These are phyloP conservation scores for Phytophthora megakarya DNA, from an alignment of 352 stramenopile species.

Conservation along the genomic window DNA sequence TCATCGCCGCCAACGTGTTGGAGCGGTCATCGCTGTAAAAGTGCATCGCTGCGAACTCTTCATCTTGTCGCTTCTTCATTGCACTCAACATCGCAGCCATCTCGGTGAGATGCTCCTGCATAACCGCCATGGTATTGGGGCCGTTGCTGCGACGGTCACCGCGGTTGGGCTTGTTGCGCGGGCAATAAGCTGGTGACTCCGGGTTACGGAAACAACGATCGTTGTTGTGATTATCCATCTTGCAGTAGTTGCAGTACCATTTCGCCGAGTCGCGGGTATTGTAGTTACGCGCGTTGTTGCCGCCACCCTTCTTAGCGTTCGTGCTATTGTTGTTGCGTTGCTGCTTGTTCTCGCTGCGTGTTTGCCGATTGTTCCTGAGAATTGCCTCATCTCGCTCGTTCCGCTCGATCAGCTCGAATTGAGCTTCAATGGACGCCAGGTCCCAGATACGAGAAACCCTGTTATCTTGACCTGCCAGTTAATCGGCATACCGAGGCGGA, in stretches of 20 bases:
- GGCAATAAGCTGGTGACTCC: not conserved
- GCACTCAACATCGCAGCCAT: conserved; percentile 5
- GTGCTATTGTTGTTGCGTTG: not conserved
- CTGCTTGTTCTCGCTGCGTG: not conserved
- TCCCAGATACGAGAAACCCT: not conserved
- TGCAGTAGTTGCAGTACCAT: not conserved
- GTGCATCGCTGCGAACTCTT: not conserved
- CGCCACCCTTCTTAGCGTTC: no score
- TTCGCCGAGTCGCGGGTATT: no score
- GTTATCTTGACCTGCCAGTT: conserved; percentile 10
- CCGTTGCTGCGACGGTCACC: not conserved
- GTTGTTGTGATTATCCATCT: not conserved
- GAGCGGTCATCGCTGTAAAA: not conserved
- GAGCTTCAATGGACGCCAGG: not conserved
- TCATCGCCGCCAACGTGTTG: not conserved
- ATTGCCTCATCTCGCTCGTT: not conserved
- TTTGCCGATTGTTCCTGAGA: not conserved
- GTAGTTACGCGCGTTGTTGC: no score
- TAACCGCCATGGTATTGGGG: not conserved
- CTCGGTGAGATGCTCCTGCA: not conserved
- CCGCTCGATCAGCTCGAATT: not conserved
- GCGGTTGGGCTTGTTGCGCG: not conserved
- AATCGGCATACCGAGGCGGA: not conserved
- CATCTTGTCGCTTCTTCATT: conserved; percentile 1
- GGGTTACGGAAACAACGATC: not conserved